Evolutionary conservation across 495 filamentous ascomycete species (phyloP), one percentile per base, ranked within the genome.

Genomic region (Daldinia caldariorum): DNA sequence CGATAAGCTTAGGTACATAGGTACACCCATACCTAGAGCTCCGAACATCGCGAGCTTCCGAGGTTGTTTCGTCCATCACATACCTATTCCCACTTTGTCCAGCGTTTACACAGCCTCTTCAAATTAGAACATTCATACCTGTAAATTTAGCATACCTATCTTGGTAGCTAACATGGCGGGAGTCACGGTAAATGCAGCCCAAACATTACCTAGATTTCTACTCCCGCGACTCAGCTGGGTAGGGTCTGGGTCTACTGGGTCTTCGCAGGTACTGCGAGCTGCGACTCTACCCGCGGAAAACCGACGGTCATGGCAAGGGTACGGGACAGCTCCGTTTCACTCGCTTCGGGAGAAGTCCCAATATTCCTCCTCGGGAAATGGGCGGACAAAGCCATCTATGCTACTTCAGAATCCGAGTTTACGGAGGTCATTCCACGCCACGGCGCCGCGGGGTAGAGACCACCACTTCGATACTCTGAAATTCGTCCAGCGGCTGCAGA

Each of bases 401-500:
- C 29, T 78, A 51, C 69, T 69, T 34, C 72, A 63, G 51, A 70
- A 75, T 64, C 77, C 72, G 0, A 37, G 49, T 6, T 64, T 80
- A 13, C 70, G 77, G 18, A 79, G 86, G 35, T 74, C 82, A n/a
- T 97, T 99, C 79, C 91, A 92, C 77, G 85, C 89, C 9, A 90
- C 91, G 0, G 79, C 87, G 0, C 70, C 78, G 6, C 87, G 79
- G 58, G 75, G 76, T 6, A 85, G 90, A 37, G 94, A 97, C 75
- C 95, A 99, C 79, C 95, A 99, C 79, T 99, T 99, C 70, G 95
- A 99, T 80, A 99, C 95, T 0, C 85, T 99, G 60, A 97, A 97
- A 80, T 97, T 98, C 77, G 94, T 98, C 13, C 90, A 97, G 78
- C 88, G 93, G 41, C 86, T 99, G 7, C 87, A 93, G 76, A 86